Base-by-base conservation (phyloP, 371 early-diverging fungal species). In the Saksenaea vasiformis region DNA sequence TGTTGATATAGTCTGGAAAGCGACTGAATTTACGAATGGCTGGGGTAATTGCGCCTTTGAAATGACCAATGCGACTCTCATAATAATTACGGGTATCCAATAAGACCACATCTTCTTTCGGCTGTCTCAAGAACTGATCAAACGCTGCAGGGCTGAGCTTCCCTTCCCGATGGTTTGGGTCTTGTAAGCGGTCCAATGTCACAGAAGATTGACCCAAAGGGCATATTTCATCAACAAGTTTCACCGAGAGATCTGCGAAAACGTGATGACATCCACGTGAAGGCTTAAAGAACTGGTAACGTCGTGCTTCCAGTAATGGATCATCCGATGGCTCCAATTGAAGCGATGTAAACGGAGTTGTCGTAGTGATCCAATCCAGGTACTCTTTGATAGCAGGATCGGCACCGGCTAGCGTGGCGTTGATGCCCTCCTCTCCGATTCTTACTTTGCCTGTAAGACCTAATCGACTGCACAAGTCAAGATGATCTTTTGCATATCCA, bases 41-140 rank as follows among this genome's bases (percentile, higher is more conserved):
- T 0, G 91, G 91, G 22, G 71, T 74, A 5, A 84, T 64, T 15
- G 91, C 89, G 5, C 74, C 78, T 27, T 80, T 70, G 57, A 91
- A 91, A 35, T 80, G 74, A 13, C 91, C 91, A 58, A 90, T 83
- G 14, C 77, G 70, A 43, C 85, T 81, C 67, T 91, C 91, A 47
- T 91, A 91, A 57, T 90, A 86, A 61, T 91, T 91, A 15, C 91
- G 74, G 15, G 86, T 84, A 72, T 91, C 91, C 39, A 91, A 55
- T 14, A 90, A 47, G 2, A 90, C 55, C 28, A 70, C 69, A 41
- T 79, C 79, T 0, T 77, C 64, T 11, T 69, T 67, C 27, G 74
- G 62, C 13, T 73, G 67, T 14, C 68, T 59, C 9, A 79, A 47
- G 17, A 76, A 69, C 14, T 62, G 56, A 60, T 86, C 84, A 54